These are phyloP conservation scores for Pachysolen tannophilus DNA, from an alignment of 805 yeast species.

Conservation along the genomic window DNA sequence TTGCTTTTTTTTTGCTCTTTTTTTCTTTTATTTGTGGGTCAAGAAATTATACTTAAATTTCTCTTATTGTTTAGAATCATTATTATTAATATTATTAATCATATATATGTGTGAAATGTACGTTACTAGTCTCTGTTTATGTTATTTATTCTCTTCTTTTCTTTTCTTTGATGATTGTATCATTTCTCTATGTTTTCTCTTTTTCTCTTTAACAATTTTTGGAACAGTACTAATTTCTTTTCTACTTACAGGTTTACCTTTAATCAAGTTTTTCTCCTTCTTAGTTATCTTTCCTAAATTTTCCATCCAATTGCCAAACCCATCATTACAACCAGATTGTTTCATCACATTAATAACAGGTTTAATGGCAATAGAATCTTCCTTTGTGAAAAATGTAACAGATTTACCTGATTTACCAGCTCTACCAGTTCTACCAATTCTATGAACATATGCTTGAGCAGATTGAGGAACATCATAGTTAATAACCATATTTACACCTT, in stretches of 20 bases:
- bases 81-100: no score
- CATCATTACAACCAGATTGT: constrained; percentile 67
- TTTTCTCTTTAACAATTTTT: constrained; percentile 52
- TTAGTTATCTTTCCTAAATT: constrained; percentile 56
- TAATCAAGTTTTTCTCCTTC: constrained; percentile 53
- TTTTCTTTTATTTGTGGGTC: no score
- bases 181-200: constrained; percentile 60
- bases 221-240: constrained; percentile 83
- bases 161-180: constrained; percentile 66
- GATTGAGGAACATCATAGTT: constrained; percentile 94
- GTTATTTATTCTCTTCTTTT: constrained; percentile 23
- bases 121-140: no score
- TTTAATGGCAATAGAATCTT: constrained; percentile 67
- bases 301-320: constrained; percentile 77
- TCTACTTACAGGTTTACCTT: constrained; percentile 52
- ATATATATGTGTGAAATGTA: no score
- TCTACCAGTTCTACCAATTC: constrained; percentile 98
- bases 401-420: constrained; percentile 85
- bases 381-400: constrained; percentile 87
- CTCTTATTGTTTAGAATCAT: neutral
- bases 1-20: no score
- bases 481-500: constrained; percentile 88
- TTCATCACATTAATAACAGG: constrained; percentile 92
- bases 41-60: neutral
- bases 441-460: constrained; percentile 92